Conservation (phyloP, 768 basidiomycete species). For the Boletus tomentosulus region DNA sequence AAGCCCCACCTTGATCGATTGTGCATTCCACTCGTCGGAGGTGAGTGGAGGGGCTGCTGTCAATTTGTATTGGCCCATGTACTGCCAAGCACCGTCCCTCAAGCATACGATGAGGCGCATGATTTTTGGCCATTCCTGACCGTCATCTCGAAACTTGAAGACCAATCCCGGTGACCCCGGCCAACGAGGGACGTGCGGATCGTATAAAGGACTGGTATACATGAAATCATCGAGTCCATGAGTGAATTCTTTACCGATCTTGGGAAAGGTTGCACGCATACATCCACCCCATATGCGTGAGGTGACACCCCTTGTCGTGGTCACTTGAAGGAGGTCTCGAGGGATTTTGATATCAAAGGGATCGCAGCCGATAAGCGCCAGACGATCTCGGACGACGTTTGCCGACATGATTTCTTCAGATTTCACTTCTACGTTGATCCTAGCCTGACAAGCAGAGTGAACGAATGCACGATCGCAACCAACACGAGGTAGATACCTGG, state of each 20-base stretch:
- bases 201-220: conserved; percentile 5
- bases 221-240: conserved; percentile 14
- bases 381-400: conserved; percentile 7
- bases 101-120: conserved; percentile 13
- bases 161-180: conserved; percentile 12
- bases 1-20: conserved; percentile 1
- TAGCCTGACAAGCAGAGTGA: conserved; percentile 1
- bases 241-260: conserved; percentile 4
- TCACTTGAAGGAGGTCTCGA: conserved; percentile 5
- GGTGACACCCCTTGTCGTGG: neutral
- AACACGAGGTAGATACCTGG: neutral
- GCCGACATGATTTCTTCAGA: conserved; percentile 1
- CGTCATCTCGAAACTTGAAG: conserved; percentile 7
- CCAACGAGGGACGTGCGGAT: conserved; percentile 11
- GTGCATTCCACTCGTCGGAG: conserved; percentile 5
- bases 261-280: neutral
- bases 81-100: conserved; percentile 3
- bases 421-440: conserved; percentile 10
- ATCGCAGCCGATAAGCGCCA: conserved; percentile 2
- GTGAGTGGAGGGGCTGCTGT: conserved; percentile 5
- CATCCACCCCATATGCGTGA: conserved; percentile 11
- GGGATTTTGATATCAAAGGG: conserved; percentile 8
- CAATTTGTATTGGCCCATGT: conserved; percentile 15
- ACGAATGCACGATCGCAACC: neutral
- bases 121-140: conserved; percentile 8